Base-by-base conservation (phyloP, 768 basidiomycete species). In the Floccularia luteovirens region DNA sequence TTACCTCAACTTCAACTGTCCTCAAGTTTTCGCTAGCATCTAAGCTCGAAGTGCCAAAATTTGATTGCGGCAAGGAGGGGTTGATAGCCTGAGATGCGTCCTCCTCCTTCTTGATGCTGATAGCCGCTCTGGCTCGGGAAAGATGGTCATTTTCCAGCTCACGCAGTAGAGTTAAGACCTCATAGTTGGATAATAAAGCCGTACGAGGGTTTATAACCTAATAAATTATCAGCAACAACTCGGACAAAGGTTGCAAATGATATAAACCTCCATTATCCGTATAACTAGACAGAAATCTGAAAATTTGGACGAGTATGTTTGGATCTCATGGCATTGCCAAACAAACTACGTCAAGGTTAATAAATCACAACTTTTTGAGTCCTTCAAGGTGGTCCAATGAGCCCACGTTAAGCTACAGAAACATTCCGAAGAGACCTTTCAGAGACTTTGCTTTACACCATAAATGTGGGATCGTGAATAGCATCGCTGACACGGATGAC, bases 181-280 rank as follows among this genome's bases (percentile, higher is more conserved):
- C 93, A 51, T 70, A 77, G 60, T 96, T 94, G 23, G 90, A 85
- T 12, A 97, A 74, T 39, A 94, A 76, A n/a, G 88, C 79, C 12
- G 85, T 67, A 38, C 85, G 75, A 8, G 79, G 53, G 45, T 83
- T 78, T 42, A 89, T 51, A 19, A 88, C 75, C 84, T 89, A 31
- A 3, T 21, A 39, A 21, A 13, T 38, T 14, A 24, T 30, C 19
- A 24, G 3, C 20, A 33, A 27, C 8, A 19, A 8, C 36, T 12
- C 36, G 10, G 22, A 21, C 8, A 34, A 34, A 11, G 8, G 17
- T 11, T 8, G 16, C n/a, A 37, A 13, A 23, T 21, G 21, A 23
- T 37, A 16, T 12, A 37, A 24, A 37, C 36, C 16, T 37, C 19
- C 36, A 24, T 21, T 19, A 11, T 8, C 11, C 8, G 16, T 13